A percentile compares a stretch with the other conserved stretches of the same genome.
Evolutionary conservation across 2,329 filamentous ascomycete genomes (phyloP).

Genomic region (Ascochyta lentis): DNA sequence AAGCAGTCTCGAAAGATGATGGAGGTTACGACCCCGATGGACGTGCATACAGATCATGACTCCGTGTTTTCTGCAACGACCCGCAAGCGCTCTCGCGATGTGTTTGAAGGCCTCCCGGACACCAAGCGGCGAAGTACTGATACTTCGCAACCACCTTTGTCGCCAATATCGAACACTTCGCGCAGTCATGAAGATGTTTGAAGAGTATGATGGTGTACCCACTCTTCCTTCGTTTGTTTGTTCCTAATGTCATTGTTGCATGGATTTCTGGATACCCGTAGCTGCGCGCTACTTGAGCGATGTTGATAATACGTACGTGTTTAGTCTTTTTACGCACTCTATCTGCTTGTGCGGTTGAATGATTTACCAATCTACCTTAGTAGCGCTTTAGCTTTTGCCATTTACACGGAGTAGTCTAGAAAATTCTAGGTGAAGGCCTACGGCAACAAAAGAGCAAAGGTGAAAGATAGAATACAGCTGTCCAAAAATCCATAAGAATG

Average conservation of each 20-base stretch:
- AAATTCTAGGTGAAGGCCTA: too few species aligned
- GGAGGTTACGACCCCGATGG: background rate
- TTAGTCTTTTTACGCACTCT: background rate
- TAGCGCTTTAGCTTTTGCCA: too few species aligned
- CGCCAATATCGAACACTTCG: conserved; percentile 36
- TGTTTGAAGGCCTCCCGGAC: conserved; percentile 18
- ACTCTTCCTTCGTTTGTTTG: too few species aligned
- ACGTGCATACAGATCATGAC: conserved; percentile 4
- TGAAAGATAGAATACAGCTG: too few species aligned
- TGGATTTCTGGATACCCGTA: conserved; percentile 15
- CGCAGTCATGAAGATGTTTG: conserved; percentile 1
- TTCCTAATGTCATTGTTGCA: background rate
- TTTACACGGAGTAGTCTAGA: too few species aligned
- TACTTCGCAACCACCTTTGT: conserved; percentile 30
- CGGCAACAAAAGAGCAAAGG: too few species aligned
- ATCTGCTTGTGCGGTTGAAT: background rate
- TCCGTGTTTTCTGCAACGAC: conserved; percentile 11
- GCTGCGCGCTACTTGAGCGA: conserved; percentile 3
- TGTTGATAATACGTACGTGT: background rate
- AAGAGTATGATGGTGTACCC: background rate
- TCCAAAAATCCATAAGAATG: too few species aligned
- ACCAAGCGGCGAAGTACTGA: conserved; percentile 31
- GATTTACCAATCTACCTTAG: background rate
- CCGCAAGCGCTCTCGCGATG: conserved; percentile 29
- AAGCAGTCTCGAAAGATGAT: conserved; percentile 7